phyloP scores from a whole-genome alignment of 768 basidiomycete genomes.

The Hortiboletus flavorubellus region DNA sequence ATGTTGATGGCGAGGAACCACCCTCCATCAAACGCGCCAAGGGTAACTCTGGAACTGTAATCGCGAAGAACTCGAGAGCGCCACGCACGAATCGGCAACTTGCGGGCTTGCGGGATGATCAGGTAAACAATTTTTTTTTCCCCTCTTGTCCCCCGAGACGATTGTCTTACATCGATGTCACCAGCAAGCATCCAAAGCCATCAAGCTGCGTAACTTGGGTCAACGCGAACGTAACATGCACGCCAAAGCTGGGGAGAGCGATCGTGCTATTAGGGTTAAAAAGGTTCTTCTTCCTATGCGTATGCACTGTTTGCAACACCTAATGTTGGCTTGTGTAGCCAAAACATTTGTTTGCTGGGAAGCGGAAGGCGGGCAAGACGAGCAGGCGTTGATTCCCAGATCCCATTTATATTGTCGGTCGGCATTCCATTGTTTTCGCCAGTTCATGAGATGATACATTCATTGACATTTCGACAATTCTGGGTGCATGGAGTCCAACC shows the following conservation, averaged over 20 bases:
- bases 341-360: slow-evolving; percentile 82
- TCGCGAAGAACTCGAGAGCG: slow-evolving; percentile 46
- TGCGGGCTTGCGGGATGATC: slow-evolving; percentile 75
- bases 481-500: neutral
- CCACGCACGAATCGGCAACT: slow-evolving; percentile 73
- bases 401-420: slow-evolving; percentile 1
- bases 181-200: slow-evolving; percentile 77
- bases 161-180: neutral
- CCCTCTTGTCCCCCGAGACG: neutral
- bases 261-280: slow-evolving; percentile 77
- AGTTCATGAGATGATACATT: neutral
- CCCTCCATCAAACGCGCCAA: slow-evolving; percentile 60
- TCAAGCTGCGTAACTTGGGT: slow-evolving; percentile 79
- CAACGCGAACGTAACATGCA: slow-evolving; percentile 85
- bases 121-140: slow-evolving; percentile 37
- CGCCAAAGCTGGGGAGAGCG: slow-evolving; percentile 89
- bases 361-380: slow-evolving; percentile 83
- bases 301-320: neutral
- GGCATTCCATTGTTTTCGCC: slow-evolving; percentile 1
- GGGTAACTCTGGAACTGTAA: slow-evolving; percentile 55
- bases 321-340: slow-evolving; percentile 47
- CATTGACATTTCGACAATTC: neutral
- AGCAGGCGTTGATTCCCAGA: slow-evolving; percentile 52
- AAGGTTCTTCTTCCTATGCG: slow-evolving; percentile 56
- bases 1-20: slow-evolving; percentile 48